Conservation (phyloP, 2,329 filamentous ascomycete genomes). For the Cordyceps javanica region DNA sequence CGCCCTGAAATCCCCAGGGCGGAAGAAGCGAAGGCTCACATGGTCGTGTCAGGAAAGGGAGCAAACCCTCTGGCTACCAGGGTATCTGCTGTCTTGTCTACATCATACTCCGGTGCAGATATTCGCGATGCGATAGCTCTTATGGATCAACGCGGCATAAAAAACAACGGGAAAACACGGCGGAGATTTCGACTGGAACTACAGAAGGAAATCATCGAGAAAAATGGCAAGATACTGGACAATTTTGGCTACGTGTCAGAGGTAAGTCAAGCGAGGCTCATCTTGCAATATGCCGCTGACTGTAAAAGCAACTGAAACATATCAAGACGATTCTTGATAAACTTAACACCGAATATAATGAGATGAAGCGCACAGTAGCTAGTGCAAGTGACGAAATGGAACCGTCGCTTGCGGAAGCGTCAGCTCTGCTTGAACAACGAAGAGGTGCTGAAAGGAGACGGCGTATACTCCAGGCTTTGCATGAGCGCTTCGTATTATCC, state of each 20-base stretch:
- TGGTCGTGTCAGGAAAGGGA: conserved; percentile 26
- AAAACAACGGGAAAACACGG: conserved; percentile 72
- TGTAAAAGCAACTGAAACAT: conserved; percentile 68
- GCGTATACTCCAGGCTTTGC: conserved; percentile 69
- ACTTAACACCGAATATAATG: conserved; percentile 72
- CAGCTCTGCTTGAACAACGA: conserved; percentile 64
- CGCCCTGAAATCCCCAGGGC: not conserved
- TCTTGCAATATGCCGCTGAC: conserved; percentile 21
- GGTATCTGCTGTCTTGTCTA: conserved; percentile 78
- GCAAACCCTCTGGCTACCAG: conserved; percentile 70
- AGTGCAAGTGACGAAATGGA: conserved; percentile 69
- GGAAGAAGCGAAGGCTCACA: not conserved
- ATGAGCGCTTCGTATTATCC: conserved; percentile 74
- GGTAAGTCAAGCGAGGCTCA: conserved; percentile 41
- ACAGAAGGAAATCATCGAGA: conserved; percentile 87
- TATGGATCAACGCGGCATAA: conserved; percentile 63
- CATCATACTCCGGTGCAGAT: conserved; percentile 87
- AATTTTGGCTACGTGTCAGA: conserved; percentile 89
- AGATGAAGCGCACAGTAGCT: conserved; percentile 72
- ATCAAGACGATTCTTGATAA: conserved; percentile 74
- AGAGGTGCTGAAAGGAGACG: conserved; percentile 74
- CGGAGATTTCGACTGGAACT: conserved; percentile 75
- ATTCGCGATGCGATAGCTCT: conserved; percentile 79
- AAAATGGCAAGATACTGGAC: conserved; percentile 80
- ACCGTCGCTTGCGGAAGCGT: conserved; percentile 71